Conservation (phyloP, 495 filamentous ascomycete species). For the Daldinia decipiens region DNA sequence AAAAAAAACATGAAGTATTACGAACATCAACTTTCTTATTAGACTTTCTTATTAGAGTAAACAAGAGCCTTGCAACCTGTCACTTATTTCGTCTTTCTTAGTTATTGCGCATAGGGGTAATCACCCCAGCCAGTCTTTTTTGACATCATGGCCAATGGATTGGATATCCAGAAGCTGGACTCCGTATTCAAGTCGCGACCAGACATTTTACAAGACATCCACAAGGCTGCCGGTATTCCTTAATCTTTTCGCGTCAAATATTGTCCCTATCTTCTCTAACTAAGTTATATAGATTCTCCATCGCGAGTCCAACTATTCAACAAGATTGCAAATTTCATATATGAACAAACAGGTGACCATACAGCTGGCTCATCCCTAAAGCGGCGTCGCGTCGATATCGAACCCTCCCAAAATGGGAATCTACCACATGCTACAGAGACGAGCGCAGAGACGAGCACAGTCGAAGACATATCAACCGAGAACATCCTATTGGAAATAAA, state of each 20-base stretch:
- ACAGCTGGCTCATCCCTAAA: slow-evolving; percentile 56
- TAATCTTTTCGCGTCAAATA: background rate
- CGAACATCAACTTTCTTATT: background rate
- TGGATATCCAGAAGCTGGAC: slow-evolving; percentile 55
- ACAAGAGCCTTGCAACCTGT: background rate
- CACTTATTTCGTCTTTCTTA: background rate
- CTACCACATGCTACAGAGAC: slow-evolving; percentile 39
- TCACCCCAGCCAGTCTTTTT: background rate
- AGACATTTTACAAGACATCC: slow-evolving; percentile 57
- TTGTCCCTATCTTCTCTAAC: slow-evolving; percentile 24
- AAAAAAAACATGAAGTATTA: background rate
- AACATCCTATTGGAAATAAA: slow-evolving; percentile 68
- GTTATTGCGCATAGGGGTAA: slow-evolving; percentile 12
- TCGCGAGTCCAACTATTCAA: slow-evolving; percentile 62
- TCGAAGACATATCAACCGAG: slow-evolving; percentile 56
- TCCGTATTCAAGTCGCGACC: slow-evolving; percentile 58
- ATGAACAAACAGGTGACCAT: slow-evolving; percentile 50
- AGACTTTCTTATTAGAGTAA: slow-evolving; percentile 1
- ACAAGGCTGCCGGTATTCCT: slow-evolving; percentile 56
- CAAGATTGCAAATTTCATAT: slow-evolving; percentile 60
- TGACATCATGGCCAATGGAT: slow-evolving; percentile 52
- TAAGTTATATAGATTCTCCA: slow-evolving; percentile 52
- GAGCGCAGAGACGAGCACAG: slow-evolving; percentile 28
- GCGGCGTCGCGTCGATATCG: slow-evolving; percentile 61
- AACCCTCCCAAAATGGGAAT: slow-evolving; percentile 44